Evolutionary conservation across 306 rosid genomes (phyloP).

Genomic region (Betula pendula): DNA sequence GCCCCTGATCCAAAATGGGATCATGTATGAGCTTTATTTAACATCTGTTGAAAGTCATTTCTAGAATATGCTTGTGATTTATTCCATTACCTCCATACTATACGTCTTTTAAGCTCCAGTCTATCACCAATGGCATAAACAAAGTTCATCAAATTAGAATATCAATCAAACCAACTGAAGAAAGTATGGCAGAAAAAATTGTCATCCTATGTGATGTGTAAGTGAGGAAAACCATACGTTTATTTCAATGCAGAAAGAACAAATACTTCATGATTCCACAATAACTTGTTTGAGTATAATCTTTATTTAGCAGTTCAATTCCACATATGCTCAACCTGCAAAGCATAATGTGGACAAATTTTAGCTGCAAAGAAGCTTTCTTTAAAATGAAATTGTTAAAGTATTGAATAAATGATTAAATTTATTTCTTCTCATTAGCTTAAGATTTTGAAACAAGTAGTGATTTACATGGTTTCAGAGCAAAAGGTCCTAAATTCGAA

Average conservation of each 20-base stretch:
- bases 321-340: too few relatives aligned
- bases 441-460: too few relatives aligned
- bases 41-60: slow-evolving; percentile 11
- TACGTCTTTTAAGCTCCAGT: slow-evolving; percentile 96
- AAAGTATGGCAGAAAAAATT: background rate
- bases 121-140: slow-evolving; percentile 43
- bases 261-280: background rate
- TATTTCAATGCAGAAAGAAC: background rate
- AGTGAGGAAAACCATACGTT: background rate
- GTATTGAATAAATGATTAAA: too few relatives aligned
- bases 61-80: background rate
- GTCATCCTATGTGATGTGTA: background rate
- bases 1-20: slow-evolving; percentile 57
- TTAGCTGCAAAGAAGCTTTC: too few relatives aligned
- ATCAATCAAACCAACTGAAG: slow-evolving; percentile 2
- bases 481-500: too few relatives aligned
- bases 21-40: slow-evolving; percentile 4
- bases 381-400: too few relatives aligned
- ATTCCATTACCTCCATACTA: slow-evolving; percentile 72
- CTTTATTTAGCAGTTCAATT: background rate
- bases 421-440: too few relatives aligned
- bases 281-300: background rate
- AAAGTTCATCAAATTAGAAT: slow-evolving; percentile 14
- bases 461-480: too few relatives aligned
- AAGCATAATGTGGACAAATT: too few relatives aligned